Evolutionary conservation across 2,329 filamentous ascomycete species (phyloP).

Genomic region (Trichoderma sp.): DNA sequence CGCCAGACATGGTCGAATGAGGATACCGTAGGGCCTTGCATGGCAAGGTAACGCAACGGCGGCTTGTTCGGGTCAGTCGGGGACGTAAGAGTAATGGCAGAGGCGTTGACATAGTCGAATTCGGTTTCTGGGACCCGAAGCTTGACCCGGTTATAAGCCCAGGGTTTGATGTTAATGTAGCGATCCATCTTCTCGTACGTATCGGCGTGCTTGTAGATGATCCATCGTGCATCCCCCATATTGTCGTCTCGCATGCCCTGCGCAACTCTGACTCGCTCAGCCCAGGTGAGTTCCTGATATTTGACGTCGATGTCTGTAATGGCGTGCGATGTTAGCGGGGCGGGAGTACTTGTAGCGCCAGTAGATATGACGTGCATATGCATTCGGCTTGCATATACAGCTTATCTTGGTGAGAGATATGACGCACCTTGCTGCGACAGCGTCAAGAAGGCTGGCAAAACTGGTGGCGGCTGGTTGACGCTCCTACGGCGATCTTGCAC

Average conservation of each 20-base stretch:
- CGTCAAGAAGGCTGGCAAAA: slow-evolving; percentile 42
- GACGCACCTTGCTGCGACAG: slow-evolving; percentile 38
- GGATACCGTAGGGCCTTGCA: slow-evolving; percentile 80
- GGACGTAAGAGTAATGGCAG: slow-evolving; percentile 60
- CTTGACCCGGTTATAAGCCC: slow-evolving; percentile 79
- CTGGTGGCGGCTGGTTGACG: slow-evolving; percentile 24
- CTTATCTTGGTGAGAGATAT: not conserved
- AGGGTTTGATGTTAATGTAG: slow-evolving; percentile 87
- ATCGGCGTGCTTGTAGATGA: slow-evolving; percentile 36
- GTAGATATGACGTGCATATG: slow-evolving; percentile 12
- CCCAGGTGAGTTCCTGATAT: slow-evolving; percentile 54
- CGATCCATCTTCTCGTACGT: slow-evolving; percentile 60
- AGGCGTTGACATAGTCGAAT: slow-evolving; percentile 81
- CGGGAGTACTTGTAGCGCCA: slow-evolving; percentile 2
- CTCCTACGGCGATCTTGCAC: slow-evolving; percentile 18
- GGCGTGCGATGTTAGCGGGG: slow-evolving; percentile 17
- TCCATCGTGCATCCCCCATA: slow-evolving; percentile 36
- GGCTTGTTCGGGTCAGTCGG: slow-evolving; percentile 38
- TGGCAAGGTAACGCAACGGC: slow-evolving; percentile 75
- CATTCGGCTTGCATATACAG: not conserved
- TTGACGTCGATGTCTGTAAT: slow-evolving; percentile 47
- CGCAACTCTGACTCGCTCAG: slow-evolving; percentile 49
- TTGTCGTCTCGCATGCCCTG: slow-evolving; percentile 39
- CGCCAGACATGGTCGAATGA: slow-evolving; percentile 86
- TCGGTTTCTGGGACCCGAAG: slow-evolving; percentile 72